Evolutionary conservation across 257 asterid genomes (phyloP), one percentile per base, ranked within the genome.

Genomic region (Nicotiana sylvestris): DNA sequence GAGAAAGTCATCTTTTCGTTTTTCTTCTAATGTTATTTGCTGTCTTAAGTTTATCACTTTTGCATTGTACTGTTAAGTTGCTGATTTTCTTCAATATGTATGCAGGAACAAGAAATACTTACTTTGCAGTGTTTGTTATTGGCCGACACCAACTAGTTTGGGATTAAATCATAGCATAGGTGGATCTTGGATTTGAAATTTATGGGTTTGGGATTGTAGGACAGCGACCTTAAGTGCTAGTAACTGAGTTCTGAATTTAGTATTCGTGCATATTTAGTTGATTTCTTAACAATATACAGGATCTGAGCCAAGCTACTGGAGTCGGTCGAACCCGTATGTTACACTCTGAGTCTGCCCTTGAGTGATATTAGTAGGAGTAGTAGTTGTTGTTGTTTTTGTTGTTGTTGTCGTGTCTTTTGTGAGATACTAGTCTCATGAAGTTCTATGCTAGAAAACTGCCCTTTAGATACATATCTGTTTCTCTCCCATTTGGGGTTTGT

Each of bases 391-490:
- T 39, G 46, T 39, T 39, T 0, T 1, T 39, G 46, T 7, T 66
- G 6, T 18, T 17, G 6, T n/a, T n/a, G 66, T 17, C 2, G 49
- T 37, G 13, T 66, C 13, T 46, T 25, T 39, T 46, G 21, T 46
- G 39, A n/a, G 60, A 79, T 13, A 64, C 76, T 80, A 62, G 13
- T 79, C 81, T 86, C 88, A 92, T 91, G 93, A 27, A 81, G 81
- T 70, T 83, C 82, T 76, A 60, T 61, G 61, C 82, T 57, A 88
- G 86, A 85, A 82, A 78, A 81, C 78, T 86, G 58, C 79, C 76
- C 33, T n/a, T 51, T 66, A 70, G 83, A 37, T 69, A 68, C 85
- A 66, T 64, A 46, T 51, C 61, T 55, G 15, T 21, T n/a, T 37
- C n/a, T 69, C 80, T 79, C 10, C 83, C 82, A 4, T 53, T 76